Evolutionary conservation across 129 eudicot species (phyloP).

Genomic region (Sambucus nigra): DNA sequence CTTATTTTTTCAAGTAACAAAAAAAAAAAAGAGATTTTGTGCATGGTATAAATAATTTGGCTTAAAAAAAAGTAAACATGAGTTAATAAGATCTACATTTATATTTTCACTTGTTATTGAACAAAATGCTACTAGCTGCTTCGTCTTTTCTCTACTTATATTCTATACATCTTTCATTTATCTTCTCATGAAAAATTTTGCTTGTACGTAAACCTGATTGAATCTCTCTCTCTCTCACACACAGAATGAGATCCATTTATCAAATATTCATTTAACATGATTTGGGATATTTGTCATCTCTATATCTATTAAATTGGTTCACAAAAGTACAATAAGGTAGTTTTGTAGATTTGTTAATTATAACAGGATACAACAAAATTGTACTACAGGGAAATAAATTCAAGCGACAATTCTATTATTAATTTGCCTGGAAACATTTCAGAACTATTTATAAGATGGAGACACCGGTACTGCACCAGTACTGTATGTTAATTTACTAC

Average conservation of each 20-base stretch:
- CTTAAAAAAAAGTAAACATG: too few species aligned
- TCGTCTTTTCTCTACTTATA: neutral
- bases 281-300: too few species aligned
- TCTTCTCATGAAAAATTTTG: slow-evolving; percentile 3
- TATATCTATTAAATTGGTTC: neutral
- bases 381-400: neutral
- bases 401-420: slow-evolving; percentile 5
- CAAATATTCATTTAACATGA: neutral
- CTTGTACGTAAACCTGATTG: slow-evolving; percentile 13
- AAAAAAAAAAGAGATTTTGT: too few species aligned
- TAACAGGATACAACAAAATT: neutral
- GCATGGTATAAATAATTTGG: too few species aligned
- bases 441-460: slow-evolving; percentile 4
- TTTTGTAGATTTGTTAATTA: slow-evolving; percentile 12
- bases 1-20: too few species aligned
- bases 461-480: slow-evolving; percentile 7
- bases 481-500: neutral
- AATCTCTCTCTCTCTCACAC: neutral
- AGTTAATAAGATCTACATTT: too few species aligned
- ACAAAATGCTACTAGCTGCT: too few species aligned
- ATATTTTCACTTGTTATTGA: too few species aligned
- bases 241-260: too few species aligned
- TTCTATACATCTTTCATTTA: neutral
- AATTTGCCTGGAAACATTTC: neutral
- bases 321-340: slow-evolving; percentile 16